Evolutionary conservation across 371 early-diverging fungal genomes (phyloP).

Genomic region (Phascolomyces articulosus): DNA sequence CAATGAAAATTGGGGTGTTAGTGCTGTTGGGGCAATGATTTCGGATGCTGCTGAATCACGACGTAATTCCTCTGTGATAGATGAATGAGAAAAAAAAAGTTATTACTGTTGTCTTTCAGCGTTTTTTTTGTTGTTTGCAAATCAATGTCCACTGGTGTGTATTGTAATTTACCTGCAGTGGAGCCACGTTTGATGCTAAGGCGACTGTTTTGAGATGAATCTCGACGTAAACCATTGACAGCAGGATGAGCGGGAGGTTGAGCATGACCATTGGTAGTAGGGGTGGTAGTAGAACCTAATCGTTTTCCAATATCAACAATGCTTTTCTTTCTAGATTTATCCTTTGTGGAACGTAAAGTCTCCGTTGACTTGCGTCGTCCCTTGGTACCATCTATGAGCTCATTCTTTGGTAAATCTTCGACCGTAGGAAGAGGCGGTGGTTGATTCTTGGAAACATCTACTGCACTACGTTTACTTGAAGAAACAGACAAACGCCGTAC

Average conservation of each 20-base stretch:
- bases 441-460: neutral
- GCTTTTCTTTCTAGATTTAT: slow-evolving; percentile 12
- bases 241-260: no score
- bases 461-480: no score
- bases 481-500: neutral
- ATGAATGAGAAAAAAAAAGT: no score
- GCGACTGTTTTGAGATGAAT: neutral
- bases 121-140: no score
- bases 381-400: neutral
- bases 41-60: neutral
- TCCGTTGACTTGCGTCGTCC: neutral
- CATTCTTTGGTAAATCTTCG: neutral
- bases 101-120: no score
- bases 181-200: neutral
- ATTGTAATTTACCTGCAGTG: neutral
- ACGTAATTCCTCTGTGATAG: neutral
- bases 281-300: neutral
- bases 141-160: no score
- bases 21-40: neutral
- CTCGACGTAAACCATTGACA: neutral
- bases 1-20: slow-evolving; percentile 7
- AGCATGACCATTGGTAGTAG: no score
- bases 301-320: slow-evolving; percentile 9
- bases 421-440: neutral
- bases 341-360: neutral